A percentile compares a stretch with the other conserved stretches of the same genome.
Conservation (phyloP, 2,329 filamentous ascomycete genomes). For the Claviceps sp. region DNA sequence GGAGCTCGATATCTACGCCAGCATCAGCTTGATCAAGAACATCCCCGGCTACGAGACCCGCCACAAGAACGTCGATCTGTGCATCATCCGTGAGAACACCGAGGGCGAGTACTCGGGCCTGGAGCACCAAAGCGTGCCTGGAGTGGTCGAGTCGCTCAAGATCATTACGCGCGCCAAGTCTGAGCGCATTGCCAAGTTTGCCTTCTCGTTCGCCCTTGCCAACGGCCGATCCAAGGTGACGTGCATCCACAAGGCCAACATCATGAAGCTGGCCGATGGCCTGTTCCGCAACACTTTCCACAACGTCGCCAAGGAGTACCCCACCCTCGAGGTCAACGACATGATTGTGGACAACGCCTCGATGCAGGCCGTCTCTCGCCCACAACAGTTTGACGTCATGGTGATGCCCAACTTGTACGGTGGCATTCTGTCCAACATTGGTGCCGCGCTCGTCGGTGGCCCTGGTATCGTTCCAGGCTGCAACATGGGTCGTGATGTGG, state of each 20-base stretch:
- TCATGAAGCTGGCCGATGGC: slow-evolving; percentile 99
- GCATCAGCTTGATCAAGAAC: slow-evolving; percentile 97
- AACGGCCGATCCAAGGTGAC: slow-evolving; percentile 99
- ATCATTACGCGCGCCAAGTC: slow-evolving; percentile 99
- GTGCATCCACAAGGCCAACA: slow-evolving; percentile 99
- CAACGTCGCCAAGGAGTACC: slow-evolving; percentile 85
- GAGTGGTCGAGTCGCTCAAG: slow-evolving; percentile 98
- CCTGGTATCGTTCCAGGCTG: slow-evolving; percentile 95
- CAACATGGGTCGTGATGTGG: slow-evolving; percentile 98
- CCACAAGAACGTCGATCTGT: slow-evolving; percentile 93
- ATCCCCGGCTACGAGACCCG: slow-evolving; percentile 96
- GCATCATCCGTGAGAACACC: slow-evolving; percentile 99
- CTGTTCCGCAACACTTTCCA: slow-evolving; percentile 98
- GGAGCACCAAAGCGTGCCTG: slow-evolving; percentile 92
- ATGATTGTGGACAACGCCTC: slow-evolving; percentile 99
- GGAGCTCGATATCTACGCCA: slow-evolving; percentile 99
- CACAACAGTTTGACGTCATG: slow-evolving; percentile 98
- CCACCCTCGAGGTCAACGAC: slow-evolving; percentile 89
- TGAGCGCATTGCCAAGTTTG: slow-evolving; percentile 98
- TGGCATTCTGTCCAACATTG: slow-evolving; percentile 97
- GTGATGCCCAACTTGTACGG: slow-evolving; percentile 99
- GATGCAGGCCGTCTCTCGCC: slow-evolving; percentile 94
- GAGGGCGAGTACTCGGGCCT: slow-evolving; percentile 99
- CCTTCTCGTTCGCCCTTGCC: slow-evolving; percentile 92
- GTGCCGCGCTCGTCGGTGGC: slow-evolving; percentile 89